Percentiles rank a stretch among this genome's conserved stretches.
Conservation (phyloP, 441 rosid genomes). For the Adansonia gregorii region DNA sequence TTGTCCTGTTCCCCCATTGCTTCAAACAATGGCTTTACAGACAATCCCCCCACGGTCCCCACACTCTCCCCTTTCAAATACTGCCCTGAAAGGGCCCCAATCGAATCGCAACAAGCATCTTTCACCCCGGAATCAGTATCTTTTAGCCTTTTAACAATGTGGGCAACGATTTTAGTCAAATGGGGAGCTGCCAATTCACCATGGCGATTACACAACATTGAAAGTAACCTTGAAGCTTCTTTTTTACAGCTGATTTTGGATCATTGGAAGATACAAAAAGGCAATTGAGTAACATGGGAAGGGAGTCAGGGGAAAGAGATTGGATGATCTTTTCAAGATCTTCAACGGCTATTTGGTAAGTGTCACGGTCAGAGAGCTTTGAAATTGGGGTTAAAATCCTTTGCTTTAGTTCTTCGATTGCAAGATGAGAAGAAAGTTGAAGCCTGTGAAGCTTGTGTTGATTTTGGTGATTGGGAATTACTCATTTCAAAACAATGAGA, state of each 20-base stretch:
- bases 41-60: conserved; percentile 62
- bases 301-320: conserved; percentile 66
- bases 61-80: conserved; percentile 61
- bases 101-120: conserved; percentile 86
- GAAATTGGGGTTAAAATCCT: conserved; percentile 78
- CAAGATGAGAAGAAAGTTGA: conserved; percentile 64
- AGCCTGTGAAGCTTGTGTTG: conserved; percentile 49
- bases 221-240: conserved; percentile 75
- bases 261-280: conserved; percentile 82
- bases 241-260: conserved; percentile 90
- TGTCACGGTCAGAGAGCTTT: conserved; percentile 91
- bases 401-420: conserved; percentile 95
- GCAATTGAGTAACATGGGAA: conserved; percentile 86
- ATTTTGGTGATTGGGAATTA: conserved; percentile 48
- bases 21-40: conserved; percentile 85
- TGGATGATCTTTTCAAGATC: conserved; percentile 79
- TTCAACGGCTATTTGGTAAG: conserved; percentile 90
- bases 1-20: conserved; percentile 98
- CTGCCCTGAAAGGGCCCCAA: conserved; percentile 69
- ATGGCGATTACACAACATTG: conserved; percentile 61
- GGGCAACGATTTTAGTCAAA: conserved; percentile 68
- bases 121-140: conserved; percentile 88
- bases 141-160: conserved; percentile 71
- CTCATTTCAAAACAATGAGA: conserved; percentile 47
- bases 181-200: conserved; percentile 69